A percentile compares a stretch with the other conserved stretches of the same genome.
phyloP scores from a whole-genome alignment of 495 filamentous ascomycete species.

The Lasiosphaeris hirsuta region DNA sequence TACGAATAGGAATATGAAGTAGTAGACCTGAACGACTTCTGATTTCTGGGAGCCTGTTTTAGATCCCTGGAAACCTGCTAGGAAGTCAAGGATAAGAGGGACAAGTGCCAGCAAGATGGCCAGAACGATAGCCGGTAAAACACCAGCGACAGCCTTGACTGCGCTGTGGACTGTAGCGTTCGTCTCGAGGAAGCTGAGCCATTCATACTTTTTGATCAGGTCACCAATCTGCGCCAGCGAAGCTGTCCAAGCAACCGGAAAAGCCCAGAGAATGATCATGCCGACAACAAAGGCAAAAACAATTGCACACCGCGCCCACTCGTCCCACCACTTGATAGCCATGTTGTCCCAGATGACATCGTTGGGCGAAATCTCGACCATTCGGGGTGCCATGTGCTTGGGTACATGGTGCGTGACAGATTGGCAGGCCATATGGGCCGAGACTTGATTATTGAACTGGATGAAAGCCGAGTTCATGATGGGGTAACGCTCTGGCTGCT shows the following conservation, averaged over 20 bases:
- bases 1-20: slow-evolving; percentile 92
- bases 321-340: slow-evolving; percentile 93
- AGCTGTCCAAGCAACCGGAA: slow-evolving; percentile 87
- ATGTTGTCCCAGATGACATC: slow-evolving; percentile 99
- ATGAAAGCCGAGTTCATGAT: slow-evolving; percentile 98
- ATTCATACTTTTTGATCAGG: slow-evolving; percentile 60
- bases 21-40: slow-evolving; percentile 83
- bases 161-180: slow-evolving; percentile 55
- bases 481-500: slow-evolving; percentile 80
- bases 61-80: slow-evolving; percentile 71
- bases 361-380: slow-evolving; percentile 87
- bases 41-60: slow-evolving; percentile 80
- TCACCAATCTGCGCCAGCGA: slow-evolving; percentile 70
- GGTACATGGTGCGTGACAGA: slow-evolving; percentile 87
- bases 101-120: slow-evolving; percentile 77
- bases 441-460: slow-evolving; percentile 97
- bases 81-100: slow-evolving; percentile 66
- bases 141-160: slow-evolving; percentile 76
- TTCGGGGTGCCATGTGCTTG: slow-evolving; percentile 89
- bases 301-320: slow-evolving; percentile 68
- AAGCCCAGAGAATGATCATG: slow-evolving; percentile 86
- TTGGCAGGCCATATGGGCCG: slow-evolving; percentile 97
- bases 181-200: slow-evolving; percentile 66
- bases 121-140: slow-evolving; percentile 75
- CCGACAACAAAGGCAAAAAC: slow-evolving; percentile 64